phyloP scores from a whole-genome alignment of 345 rosid genomes.

The Cardamine occulta region DNA sequence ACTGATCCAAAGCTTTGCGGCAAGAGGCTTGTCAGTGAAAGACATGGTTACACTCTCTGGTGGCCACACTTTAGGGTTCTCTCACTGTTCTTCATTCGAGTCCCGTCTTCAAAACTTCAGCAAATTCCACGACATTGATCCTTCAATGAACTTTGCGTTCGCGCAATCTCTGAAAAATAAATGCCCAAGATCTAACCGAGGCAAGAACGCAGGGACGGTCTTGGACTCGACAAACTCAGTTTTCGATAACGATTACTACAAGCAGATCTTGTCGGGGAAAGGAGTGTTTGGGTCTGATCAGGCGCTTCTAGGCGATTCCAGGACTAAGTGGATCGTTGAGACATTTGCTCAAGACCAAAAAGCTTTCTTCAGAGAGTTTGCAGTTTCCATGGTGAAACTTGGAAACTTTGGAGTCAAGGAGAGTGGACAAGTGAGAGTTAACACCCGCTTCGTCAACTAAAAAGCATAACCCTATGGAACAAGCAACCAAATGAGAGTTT shows the following conservation, averaged over 20 bases:
- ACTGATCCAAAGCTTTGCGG: conserved; percentile 70
- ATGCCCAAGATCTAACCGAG: conserved; percentile 57
- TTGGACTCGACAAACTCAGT: conserved; percentile 64
- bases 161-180: conserved; percentile 51
- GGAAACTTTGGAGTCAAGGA: conserved; percentile 69
- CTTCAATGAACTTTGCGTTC: conserved; percentile 56
- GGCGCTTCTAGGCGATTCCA: conserved; percentile 50
- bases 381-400: conserved; percentile 68
- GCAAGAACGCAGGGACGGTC: conserved; percentile 62
- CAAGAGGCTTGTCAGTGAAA: conserved; percentile 66
- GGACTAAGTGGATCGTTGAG: conserved; percentile 70
- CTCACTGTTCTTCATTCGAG: conserved; percentile 84
- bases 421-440: conserved; percentile 67
- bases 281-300: conserved; percentile 79
- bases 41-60: conserved; percentile 89
- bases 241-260: conserved; percentile 74
- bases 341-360: conserved; percentile 59
- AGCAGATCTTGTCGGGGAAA: conserved; percentile 55
- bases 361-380: conserved; percentile 72
- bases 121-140: conserved; percentile 61
- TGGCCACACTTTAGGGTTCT: conserved; percentile 77
- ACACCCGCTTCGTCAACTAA: conserved; percentile 58
- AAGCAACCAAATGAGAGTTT: conserved; percentile 26
- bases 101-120: conserved; percentile 65
- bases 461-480: not conserved